A percentile compares a stretch with the other conserved stretches of the same genome.
Evolutionary conservation across 2,329 filamentous ascomycete genomes (phyloP).

Genomic region (Microcyclospora tardicrescens): DNA sequence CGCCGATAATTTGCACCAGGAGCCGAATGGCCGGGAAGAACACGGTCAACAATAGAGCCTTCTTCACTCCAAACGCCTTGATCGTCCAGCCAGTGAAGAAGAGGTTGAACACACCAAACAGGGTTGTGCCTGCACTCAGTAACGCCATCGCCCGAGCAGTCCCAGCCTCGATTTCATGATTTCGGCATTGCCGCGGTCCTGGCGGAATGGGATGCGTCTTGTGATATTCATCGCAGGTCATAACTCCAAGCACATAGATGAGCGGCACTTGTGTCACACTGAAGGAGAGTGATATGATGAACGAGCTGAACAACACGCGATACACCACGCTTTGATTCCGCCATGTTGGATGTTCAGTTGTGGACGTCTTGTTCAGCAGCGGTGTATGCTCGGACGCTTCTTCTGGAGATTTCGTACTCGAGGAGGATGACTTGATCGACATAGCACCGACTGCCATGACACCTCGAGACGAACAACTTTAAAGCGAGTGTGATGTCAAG

Average conservation of each 20-base stretch:
- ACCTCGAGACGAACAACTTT: no score
- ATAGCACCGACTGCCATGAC: no score
- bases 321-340: constrained; percentile 20
- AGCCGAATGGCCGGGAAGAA: constrained; percentile 53
- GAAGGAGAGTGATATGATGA: constrained; percentile 44
- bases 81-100: constrained; percentile 56
- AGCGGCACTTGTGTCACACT: constrained; percentile 39
- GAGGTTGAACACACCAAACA: constrained; percentile 55
- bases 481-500: no score
- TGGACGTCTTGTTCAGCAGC: constrained; percentile 3
- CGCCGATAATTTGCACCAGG: constrained; percentile 50
- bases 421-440: no score
- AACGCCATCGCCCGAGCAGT: constrained; percentile 53
- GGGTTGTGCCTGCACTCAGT: constrained; percentile 52
- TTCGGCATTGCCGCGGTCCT: constrained; percentile 41
- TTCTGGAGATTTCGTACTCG: no score
- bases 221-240: constrained; percentile 62
- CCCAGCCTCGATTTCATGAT: constrained; percentile 49
- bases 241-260: constrained; percentile 55
- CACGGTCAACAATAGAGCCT: constrained; percentile 49
- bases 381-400: constrained; percentile 6
- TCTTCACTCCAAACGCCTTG: constrained; percentile 51
- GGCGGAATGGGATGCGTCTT: constrained; percentile 40
- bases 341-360: constrained; percentile 6
- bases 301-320: constrained; percentile 44